Base-by-base conservation (phyloP, 768 basidiomycete species). In the Leccinum disarticulatum region DNA sequence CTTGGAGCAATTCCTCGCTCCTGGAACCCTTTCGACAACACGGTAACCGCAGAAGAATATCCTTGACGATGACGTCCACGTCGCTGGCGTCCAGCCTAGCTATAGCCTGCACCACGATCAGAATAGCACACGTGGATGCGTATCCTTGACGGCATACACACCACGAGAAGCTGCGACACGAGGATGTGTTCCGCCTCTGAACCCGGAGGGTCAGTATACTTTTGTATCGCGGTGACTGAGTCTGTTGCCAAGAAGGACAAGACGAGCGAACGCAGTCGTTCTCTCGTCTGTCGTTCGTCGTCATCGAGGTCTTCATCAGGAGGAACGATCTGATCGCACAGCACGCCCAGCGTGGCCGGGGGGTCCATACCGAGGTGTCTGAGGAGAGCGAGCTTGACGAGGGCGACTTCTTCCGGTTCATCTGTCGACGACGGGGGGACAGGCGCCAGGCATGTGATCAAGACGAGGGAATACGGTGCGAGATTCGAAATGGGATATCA, bases 301-400 rank as follows among this genome's bases (percentile, higher is more conserved):
- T 85, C 84, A 54, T 87, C 84, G 65, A 77, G 63, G 13, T 76
- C 68, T 28, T 83, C 83, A 51, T 81, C 81, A 0, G 75, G 67
- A 2, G 83, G 82, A 3, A 80, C 68, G 36, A 88, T 75, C 67
- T 90, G 88, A 66, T 90, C 89, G 66, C 82, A 88, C 5, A 90
- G 75, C 14, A 90, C 88, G 38, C 83, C 80, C 6, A 90, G 74
- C 1, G 87, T 86, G 17, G 83, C 77, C 8, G 73, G 74, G 1
- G 86, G 77, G 61, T 87, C 86, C 76, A 88, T 78, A 48, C 86
- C 81, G 56, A 90, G 77, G 68, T 90, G 88, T 61, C 83, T 79
- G 1, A 78, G 70, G 15, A 90, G 77, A 17, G 86, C 83, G 56
- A 77, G 73, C 65, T 85, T 83, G 25, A 90, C 87, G 35, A 87